Conservation (phyloP, 805 yeast species). For the Nematodospora valgi region DNA sequence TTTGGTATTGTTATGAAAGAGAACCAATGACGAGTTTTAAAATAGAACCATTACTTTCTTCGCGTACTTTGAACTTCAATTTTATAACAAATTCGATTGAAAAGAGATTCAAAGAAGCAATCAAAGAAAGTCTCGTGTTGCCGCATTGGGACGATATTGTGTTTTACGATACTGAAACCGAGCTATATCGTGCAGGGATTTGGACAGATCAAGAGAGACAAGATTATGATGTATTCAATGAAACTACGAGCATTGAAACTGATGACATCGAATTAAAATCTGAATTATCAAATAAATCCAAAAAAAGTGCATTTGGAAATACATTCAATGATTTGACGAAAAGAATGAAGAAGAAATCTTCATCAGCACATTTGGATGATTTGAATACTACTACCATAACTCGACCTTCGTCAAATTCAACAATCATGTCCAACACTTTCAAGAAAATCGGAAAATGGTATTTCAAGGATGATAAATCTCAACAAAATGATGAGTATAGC, state of each 20-base stretch:
- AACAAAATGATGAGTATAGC: conserved; percentile 22
- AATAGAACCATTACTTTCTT: conserved; percentile 88
- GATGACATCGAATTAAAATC: conserved; percentile 10
- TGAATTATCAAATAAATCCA: conserved; percentile 5
- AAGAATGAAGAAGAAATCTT: conserved; percentile 16
- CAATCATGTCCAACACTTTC: conserved; percentile 31
- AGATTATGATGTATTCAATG: neutral
- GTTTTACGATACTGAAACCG: conserved; percentile 61
- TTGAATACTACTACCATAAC: neutral
- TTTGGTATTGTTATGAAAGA: conserved; percentile 85
- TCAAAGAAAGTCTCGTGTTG: conserved; percentile 72
- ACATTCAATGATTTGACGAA: conserved; percentile 25
- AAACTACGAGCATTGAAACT: neutral
- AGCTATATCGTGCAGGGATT: conserved; percentile 86
- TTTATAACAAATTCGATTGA: conserved; percentile 79
- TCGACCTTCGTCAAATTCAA: neutral
- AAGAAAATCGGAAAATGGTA: conserved; percentile 71
- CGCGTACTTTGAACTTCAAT: conserved; percentile 73
- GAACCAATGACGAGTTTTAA: conserved; percentile 74
- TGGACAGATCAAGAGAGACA: conserved; percentile 52
- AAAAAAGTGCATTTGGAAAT: conserved; percentile 11
- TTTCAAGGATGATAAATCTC: conserved; percentile 38
- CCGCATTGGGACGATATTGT: conserved; percentile 90
- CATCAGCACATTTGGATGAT: conserved; percentile 3
- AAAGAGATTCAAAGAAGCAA: conserved; percentile 71